Base-by-base conservation (phyloP, 208 protist species). In the Trypanosoma melophagium region DNA sequence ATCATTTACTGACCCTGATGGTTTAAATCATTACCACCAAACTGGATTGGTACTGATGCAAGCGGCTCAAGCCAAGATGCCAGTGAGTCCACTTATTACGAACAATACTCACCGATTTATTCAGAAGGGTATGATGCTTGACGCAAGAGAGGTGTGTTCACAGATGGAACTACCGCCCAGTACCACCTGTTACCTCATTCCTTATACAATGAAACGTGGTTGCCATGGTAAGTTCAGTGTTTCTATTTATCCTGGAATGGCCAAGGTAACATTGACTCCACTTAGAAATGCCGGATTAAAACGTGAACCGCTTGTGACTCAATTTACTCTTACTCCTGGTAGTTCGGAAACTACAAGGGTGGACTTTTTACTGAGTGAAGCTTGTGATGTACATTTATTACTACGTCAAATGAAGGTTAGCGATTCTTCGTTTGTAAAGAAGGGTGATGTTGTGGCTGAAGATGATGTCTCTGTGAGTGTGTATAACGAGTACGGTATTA, bases 111-210 rank as follows among this genome's bases (percentile, higher is more conserved):
- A 89, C 52, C 45, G 63, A 7, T 96, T 93, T 69, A 57, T 96
- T 24, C 85, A 96, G 54, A 93, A 88, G 69, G 86, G 90, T 40
- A 82, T 96, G 62, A 89, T 96, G 84, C 77, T 96, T 19, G 86
- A 96, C 69, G 84, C 90, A 13, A 83, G 90, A 53, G 87, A 96
- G 75, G 76, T 96, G 54, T 96, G 87, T 60, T 79, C 64, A 17
- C 22, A 87, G 59, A 86, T 93, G 80, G 78, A 89, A 68, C 42
- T 93, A 17, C 90, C 90, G 0, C 59, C 87, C 14, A 88, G 51
- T 64, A 65, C 75, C 17, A 86, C 76, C 22, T 96, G 85, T 63
- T 85, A 85, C 45, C 73, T 96, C 42, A 73, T 96, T 22, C 90
- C 90, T 22, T 92, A 93, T 80, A 92, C 81, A n/a, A 77, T 89